Percentiles rank a stretch among this genome's conserved stretches.
Conservation (phyloP, 176 grass and related monocot species). For the Phoenix roebelenii region DNA sequence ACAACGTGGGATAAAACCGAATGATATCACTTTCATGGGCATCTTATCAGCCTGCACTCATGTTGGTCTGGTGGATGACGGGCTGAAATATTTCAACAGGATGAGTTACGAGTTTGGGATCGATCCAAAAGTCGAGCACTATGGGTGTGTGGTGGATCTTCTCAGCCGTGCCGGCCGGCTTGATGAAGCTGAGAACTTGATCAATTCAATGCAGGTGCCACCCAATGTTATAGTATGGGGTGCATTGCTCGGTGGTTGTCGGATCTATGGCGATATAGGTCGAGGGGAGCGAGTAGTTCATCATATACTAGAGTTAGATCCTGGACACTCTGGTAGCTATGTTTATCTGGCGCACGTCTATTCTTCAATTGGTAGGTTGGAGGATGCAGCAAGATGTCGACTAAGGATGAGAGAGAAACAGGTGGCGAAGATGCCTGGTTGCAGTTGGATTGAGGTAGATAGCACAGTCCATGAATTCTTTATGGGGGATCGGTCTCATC, state of each 20-base stretch:
- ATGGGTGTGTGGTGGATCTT: constrained; percentile 42
- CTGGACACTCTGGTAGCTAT: constrained; percentile 23
- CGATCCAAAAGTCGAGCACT: constrained; percentile 28
- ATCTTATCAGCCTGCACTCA: constrained; percentile 50
- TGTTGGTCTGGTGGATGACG: constrained; percentile 28
- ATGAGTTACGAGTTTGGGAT: constrained; percentile 28
- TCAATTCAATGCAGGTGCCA: constrained; percentile 26
- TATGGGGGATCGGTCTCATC: too few relatives aligned
- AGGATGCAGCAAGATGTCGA: constrained; percentile 13
- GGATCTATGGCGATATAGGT: constrained; percentile 1
- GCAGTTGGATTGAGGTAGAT: too few relatives aligned
- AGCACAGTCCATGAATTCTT: too few relatives aligned
- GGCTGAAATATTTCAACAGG: constrained; percentile 25
- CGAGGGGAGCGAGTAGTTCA: constrained; percentile 24
- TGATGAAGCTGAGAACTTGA: constrained; percentile 27
- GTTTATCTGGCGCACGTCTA: constrained; percentile 31
- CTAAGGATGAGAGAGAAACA: too few relatives aligned
- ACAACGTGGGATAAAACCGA: constrained; percentile 1
- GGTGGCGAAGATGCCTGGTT: too few relatives aligned
- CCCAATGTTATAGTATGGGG: constrained; percentile 40
- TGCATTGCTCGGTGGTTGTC: constrained; percentile 25
- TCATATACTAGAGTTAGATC: constrained; percentile 28
- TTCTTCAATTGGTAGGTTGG: constrained; percentile 28
- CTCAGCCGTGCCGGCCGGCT: constrained; percentile 28
- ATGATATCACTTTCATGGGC: constrained; percentile 45